phyloP scores from a whole-genome alignment of 257 asterid species.

The Fraxinus excelsior region DNA sequence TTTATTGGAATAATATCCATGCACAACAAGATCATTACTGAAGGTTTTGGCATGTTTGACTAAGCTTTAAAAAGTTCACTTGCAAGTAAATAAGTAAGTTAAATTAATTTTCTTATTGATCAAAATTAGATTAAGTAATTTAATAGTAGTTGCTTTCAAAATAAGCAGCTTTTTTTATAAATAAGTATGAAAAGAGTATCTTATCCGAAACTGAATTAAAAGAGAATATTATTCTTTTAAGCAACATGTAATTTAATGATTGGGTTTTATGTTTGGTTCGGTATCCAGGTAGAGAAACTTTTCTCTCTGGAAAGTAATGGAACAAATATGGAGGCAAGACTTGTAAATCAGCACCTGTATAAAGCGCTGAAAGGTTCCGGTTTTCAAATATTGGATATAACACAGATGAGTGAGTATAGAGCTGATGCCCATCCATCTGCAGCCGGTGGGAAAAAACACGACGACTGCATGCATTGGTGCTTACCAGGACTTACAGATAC shows the following conservation, averaged over 20 bases:
- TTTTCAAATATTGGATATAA: slow-evolving; percentile 65
- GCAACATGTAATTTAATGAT: neutral
- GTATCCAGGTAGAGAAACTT: slow-evolving; percentile 68
- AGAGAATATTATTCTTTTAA: neutral
- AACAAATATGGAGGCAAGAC: slow-evolving; percentile 84
- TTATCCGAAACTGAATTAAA: neutral
- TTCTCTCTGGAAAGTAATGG: slow-evolving; percentile 65
- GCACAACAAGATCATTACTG: neutral
- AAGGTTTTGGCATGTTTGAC: neutral
- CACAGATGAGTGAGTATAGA: slow-evolving; percentile 74
- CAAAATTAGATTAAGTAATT: too few species aligned
- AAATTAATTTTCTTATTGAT: too few species aligned
- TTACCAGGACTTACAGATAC: slow-evolving; percentile 90
- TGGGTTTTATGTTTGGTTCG: neutral
- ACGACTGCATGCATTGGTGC: slow-evolving; percentile 99
- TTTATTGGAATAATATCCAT: neutral
- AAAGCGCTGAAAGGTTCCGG: slow-evolving; percentile 55
- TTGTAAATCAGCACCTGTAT: slow-evolving; percentile 71
- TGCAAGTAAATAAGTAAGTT: neutral
- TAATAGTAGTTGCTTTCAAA: neutral
- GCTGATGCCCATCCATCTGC: slow-evolving; percentile 92
- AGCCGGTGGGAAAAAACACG: slow-evolving; percentile 82
- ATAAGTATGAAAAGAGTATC: neutral
- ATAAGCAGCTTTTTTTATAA: too few species aligned
- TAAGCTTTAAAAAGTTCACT: neutral